Evolutionary conservation across 2,329 filamentous ascomycete species (phyloP).

Genomic region (Teratosphaeria viscida): DNA sequence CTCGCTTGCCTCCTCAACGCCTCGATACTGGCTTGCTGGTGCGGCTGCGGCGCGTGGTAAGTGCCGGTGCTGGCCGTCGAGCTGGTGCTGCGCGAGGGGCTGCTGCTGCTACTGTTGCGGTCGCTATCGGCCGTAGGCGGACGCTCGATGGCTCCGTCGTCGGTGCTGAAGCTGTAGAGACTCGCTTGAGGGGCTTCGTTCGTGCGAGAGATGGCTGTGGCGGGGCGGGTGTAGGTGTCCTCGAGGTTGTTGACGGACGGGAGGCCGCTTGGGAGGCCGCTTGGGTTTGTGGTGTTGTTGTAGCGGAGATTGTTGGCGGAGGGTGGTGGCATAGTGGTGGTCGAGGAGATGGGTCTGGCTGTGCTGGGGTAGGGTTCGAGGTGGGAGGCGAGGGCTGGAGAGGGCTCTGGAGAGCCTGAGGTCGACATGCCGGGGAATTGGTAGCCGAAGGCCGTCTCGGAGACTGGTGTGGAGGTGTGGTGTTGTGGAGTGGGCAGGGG

Average conservation of each 20-base stretch:
- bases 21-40: conserved; percentile 17
- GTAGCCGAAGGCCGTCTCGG: conserved; percentile 17
- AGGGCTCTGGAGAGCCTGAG: conserved; percentile 15
- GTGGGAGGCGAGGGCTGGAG: conserved; percentile 10
- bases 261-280: neutral
- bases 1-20: conserved; percentile 15
- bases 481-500: conserved; percentile 2
- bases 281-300: neutral
- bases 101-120: conserved; percentile 2
- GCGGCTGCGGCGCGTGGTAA: conserved; percentile 10
- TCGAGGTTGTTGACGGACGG: neutral
- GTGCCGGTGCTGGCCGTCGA: conserved; percentile 3
- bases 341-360: conserved; percentile 7
- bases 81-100: neutral
- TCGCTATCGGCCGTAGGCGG: conserved; percentile 6
- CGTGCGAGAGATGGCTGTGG: conserved; percentile 8
- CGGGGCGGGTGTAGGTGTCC: conserved; percentile 1
- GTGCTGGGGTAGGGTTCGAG: conserved; percentile 13
- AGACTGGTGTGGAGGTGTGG: conserved; percentile 1
- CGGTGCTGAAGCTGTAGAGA: conserved; percentile 21
- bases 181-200: conserved; percentile 9
- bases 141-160: conserved; percentile 4
- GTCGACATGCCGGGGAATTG: conserved; percentile 14
- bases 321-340: conserved; percentile 14
- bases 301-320: conserved; percentile 8